Conservation (phyloP, 2,329 filamentous ascomycete species). For the Domatiomyces globalis region DNA sequence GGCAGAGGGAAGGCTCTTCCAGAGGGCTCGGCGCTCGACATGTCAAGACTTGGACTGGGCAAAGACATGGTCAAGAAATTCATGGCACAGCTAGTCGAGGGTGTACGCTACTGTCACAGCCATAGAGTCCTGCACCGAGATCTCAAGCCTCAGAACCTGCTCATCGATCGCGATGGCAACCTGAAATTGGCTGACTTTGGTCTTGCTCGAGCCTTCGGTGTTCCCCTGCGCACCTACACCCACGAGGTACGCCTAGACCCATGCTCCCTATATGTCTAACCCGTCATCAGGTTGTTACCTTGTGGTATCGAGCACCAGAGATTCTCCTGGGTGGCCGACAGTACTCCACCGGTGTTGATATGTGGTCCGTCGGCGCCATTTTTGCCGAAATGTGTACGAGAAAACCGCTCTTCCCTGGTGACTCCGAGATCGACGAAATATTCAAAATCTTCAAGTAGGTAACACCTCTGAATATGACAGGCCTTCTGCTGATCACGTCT, state of each 20-base stretch:
- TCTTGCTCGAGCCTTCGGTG: constrained; percentile 76
- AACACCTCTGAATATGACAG: neutral
- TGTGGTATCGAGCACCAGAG: constrained; percentile 86
- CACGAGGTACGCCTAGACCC: constrained; percentile 48
- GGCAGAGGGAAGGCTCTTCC: constrained; percentile 75
- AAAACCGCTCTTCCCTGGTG: constrained; percentile 82
- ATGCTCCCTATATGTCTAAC: constrained; percentile 3
- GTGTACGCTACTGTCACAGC: constrained; percentile 76
- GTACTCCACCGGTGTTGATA: constrained; percentile 87
- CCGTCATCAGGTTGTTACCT: constrained; percentile 52
- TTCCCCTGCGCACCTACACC: constrained; percentile 84
- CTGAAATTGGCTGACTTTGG: constrained; percentile 85
- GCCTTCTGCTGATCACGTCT: constrained; percentile 11
- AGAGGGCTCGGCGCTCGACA: constrained; percentile 52
- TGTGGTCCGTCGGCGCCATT: constrained; percentile 92
- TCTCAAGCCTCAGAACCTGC: constrained; percentile 77
- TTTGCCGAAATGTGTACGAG: constrained; percentile 94
- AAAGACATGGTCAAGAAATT: constrained; percentile 81
- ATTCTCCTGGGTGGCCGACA: constrained; percentile 81
- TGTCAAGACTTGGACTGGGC: constrained; percentile 57
- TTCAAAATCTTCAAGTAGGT: constrained; percentile 82
- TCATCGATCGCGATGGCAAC: constrained; percentile 76
- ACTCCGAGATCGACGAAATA: constrained; percentile 87
- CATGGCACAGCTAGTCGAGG: constrained; percentile 75
- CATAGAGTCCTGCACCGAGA: constrained; percentile 79